These are phyloP conservation scores for Mycena galericulata DNA, from an alignment of 768 basidiomycete species.

Conservation along the genomic window DNA sequence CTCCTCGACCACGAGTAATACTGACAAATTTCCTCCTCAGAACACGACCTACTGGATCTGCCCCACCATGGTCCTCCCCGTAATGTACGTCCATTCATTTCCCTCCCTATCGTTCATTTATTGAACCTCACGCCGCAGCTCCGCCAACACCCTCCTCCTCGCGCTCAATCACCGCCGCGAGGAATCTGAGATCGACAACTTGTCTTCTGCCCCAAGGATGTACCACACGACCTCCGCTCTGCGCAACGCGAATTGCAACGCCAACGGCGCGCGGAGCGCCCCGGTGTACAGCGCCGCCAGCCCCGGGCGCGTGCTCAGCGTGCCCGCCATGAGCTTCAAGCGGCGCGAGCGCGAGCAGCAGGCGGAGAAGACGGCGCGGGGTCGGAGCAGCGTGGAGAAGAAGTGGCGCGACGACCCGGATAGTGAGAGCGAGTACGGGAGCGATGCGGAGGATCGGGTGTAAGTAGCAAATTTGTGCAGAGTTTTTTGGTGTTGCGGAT, in stretches of 20 bases:
- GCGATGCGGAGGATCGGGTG: not conserved
- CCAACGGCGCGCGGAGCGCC: not conserved
- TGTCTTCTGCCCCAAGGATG: not conserved
- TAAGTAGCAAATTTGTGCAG: too few species aligned
- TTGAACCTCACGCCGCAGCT: not conserved
- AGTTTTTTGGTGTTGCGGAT: too few species aligned
- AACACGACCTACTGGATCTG: conserved; percentile 18
- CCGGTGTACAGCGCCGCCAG: conserved; percentile 12
- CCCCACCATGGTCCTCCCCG: conserved; percentile 19
- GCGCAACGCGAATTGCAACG: not conserved
- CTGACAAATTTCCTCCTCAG: not conserved
- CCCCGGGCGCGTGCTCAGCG: conserved; percentile 8
- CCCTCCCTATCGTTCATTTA: not conserved
- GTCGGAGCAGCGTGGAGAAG: conserved; percentile 1
- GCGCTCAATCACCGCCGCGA: not conserved
- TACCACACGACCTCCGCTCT: not conserved
- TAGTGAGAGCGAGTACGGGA: conserved; percentile 13
- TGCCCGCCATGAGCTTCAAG: conserved; percentile 19
- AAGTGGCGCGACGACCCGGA: conserved; percentile 9
- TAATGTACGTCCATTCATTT: not conserved
- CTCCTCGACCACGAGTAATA: too few species aligned
- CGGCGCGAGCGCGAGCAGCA: not conserved
- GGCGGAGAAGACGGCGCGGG: not conserved
- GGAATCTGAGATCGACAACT: not conserved
- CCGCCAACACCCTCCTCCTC: conserved; percentile 14